These are phyloP conservation scores for Trichosanthes cucumerina DNA, from an alignment of 306 rosid species.

Conservation along the genomic window DNA sequence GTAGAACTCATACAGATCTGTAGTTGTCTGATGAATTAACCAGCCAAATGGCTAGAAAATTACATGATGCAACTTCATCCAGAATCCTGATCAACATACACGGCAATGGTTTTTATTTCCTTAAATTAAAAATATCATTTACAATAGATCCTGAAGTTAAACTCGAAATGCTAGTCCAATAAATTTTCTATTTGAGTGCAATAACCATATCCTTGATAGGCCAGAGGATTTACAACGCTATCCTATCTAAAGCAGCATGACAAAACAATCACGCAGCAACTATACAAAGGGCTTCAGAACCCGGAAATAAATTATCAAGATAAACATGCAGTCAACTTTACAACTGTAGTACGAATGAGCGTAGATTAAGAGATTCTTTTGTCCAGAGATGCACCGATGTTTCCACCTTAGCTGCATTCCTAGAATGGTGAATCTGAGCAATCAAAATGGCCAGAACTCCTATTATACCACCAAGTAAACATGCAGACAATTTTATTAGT, in stretches of 20 bases:
- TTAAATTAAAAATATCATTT: not conserved
- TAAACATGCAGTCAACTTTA: not conserved
- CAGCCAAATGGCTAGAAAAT: not conserved
- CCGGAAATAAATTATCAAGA: not conserved
- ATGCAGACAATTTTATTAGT: not conserved
- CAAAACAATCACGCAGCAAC: not conserved
- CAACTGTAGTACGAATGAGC: not conserved
- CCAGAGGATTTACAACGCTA: not conserved
- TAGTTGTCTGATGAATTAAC: not conserved
- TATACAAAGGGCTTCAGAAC: not conserved
- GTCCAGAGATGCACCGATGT: not conserved
- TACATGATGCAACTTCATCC: not conserved
- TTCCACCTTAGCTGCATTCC: not conserved
- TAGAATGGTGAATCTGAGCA: not conserved
- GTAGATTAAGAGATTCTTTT: not conserved
- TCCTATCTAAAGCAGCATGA: not conserved
- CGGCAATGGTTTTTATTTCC: not conserved
- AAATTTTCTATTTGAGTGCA: not conserved
- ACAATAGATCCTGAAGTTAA: not conserved
- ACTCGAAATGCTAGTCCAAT: not conserved
- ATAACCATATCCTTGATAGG: not conserved
- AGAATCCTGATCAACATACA: not conserved
- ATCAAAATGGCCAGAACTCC: not conserved
- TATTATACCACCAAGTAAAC: not conserved
- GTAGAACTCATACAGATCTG: not conserved